These are phyloP conservation scores for Hawksworthiomyces lignivorus DNA, from an alignment of 2,329 filamentous ascomycete species.

Conservation along the genomic window DNA sequence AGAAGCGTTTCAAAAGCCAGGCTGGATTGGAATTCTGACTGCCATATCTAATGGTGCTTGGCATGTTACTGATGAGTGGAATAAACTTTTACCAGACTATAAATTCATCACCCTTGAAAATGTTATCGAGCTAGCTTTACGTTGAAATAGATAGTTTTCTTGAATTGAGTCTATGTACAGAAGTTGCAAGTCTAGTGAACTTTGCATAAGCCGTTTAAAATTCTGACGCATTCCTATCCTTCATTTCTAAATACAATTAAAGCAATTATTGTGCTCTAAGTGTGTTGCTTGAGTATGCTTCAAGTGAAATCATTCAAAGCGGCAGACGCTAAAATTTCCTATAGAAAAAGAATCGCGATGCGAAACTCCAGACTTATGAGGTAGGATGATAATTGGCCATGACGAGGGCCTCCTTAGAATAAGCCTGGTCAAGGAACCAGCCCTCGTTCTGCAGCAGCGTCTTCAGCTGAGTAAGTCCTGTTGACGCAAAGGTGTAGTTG, in stretches of 20 bases:
- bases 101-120: conserved; percentile 31
- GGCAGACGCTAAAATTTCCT: too few species aligned
- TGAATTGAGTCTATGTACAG: too few species aligned
- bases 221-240: too few species aligned
- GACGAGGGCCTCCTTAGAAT: conserved; percentile 21
- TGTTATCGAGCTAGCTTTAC: too few species aligned
- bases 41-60: conserved; percentile 33
- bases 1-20: conserved; percentile 25
- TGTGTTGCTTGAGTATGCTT: too few species aligned
- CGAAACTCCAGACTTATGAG: neutral
- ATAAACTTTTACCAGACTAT: conserved; percentile 35
- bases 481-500: conserved; percentile 12
- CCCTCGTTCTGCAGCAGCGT: conserved; percentile 17
- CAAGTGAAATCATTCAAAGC: too few species aligned
- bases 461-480: conserved; percentile 15
- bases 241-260: too few species aligned
- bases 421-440: conserved; percentile 21
- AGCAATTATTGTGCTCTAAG: too few species aligned
- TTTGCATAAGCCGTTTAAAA: too few species aligned
- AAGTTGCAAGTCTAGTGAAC: too few species aligned
- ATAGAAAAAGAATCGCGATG: too few species aligned
- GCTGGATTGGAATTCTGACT: conserved; percentile 33
- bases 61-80: conserved; percentile 35
- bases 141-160: too few species aligned
- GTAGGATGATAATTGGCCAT: conserved; percentile 19